Base-by-base conservation (phyloP, 306 rosid species). In the Corylus heterophylla region DNA sequence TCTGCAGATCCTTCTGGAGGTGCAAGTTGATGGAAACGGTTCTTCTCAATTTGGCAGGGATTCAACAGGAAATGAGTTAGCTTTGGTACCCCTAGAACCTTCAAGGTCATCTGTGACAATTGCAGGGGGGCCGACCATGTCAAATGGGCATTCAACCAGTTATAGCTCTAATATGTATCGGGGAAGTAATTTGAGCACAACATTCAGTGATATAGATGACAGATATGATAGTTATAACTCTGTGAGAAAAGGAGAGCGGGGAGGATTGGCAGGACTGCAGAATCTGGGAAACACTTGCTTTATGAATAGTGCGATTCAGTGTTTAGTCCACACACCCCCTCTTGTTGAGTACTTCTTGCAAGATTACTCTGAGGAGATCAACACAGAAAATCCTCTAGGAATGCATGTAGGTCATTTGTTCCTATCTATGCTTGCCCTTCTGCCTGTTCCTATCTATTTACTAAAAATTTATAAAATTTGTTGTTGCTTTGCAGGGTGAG, bases 261-360 rank as follows among this genome's bases (percentile, higher is more conserved):
- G 90, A 71, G 99, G 99, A 51, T 89, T 96, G 91, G 94, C 97
- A 2, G 99, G 99, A 77, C 81, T 96, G 88, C 99, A 96, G 89
- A 96, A 96, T 87, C 88, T 96, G 74, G 99, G 99, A 62, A 96
- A 96, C 84, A 96, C 99, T 63, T 96, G 99, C 85, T 96, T 96
- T 84, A 96, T 96, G 99, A 96, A 93, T 81, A 96, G 99, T 77
- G 82, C 99, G 69, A 45, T 96, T 81, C 99, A 93, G 70, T 96
- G 99, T 86, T 86, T 96, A 81, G 98, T 91, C 80, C 99, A 96
- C 70, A 96, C 99, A 10, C 96, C 98, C 39, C 96, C 90, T 20
- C 90, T 96, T 80, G 89, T 81, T 75, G 94, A 88, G 80, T 96
- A 91, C 83, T 96, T 96, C 85, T 87, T 96, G 85, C 91, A 91